Base-by-base conservation (phyloP, 179 eudicot genomes). In the Spinacia oleracea region DNA sequence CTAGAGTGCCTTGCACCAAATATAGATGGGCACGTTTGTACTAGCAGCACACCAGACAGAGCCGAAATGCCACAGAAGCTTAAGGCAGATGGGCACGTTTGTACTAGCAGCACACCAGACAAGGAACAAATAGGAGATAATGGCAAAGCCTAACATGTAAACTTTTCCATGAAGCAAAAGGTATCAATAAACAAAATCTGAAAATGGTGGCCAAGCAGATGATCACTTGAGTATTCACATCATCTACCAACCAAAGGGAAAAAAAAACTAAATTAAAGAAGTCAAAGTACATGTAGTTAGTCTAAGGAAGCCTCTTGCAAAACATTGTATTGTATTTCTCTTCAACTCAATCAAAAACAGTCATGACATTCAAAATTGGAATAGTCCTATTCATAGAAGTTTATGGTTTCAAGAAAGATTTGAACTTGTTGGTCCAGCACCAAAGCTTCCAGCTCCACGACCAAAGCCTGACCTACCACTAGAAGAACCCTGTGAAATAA, bases 381-480 rank as follows among this genome's bases (percentile, higher is more conserved):
- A 29, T 64, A 1, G 4, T 31, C 68, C 35, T 64, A 29, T 64
- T 32, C n/a, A 31, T 14, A 64, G 9, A 29, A 31, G 68, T 31
- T 16, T 32, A n/a, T n/a, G n/a, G n/a, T n/a, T 14, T 64, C 42
- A 64, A 25, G 68, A 40, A 32, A 64, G 42, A 64, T 64, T 27
- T 64, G 68, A 64, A 16, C 68, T 64, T 14, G 68, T 31, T 64
- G 42, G 68, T 64, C 48, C 72, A 67, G 48, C 72, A 40, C 72
- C 50, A 38, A 40, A 67, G 48, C 72, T n/a, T 21, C 72, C 72
- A 67, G 50, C 72, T 35, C 72, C 72, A 67, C 72, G 72, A n/a
- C 72, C 72, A 67, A 80, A 83, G 64, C 46, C 31, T 18, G 72
- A 31, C 48, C 46, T 34, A 9, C 72, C 48, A n/a, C 50, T 27